phyloP scores from a whole-genome alignment of 1,284 basidiomycete species.

The Cryptococcus deneoformans region DNA sequence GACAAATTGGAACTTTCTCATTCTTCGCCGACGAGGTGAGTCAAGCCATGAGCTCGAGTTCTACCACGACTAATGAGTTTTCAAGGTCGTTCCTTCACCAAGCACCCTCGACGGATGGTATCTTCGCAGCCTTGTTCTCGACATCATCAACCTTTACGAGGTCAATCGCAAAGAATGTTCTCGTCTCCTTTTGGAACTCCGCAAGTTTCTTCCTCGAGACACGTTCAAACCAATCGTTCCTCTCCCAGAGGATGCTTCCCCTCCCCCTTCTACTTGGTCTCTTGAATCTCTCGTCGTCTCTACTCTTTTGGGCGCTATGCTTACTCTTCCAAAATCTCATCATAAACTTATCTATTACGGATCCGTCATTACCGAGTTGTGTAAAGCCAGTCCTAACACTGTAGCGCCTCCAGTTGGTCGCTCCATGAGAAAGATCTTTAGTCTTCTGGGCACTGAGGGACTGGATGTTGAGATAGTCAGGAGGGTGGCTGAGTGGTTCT shows the following conservation, averaged over 20 bases:
- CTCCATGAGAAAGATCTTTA: conserved; percentile 84
- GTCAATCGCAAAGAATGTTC: conserved; percentile 96
- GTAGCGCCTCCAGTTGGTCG: conserved; percentile 96
- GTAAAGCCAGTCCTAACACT: conserved; percentile 84
- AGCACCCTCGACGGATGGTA: conserved; percentile 73
- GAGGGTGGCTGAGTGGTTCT: conserved; percentile 91
- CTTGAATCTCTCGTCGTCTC: conserved; percentile 45
- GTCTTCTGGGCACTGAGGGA: conserved; percentile 63
- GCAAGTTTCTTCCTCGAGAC: conserved; percentile 76
- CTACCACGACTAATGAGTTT: conserved; percentile 2
- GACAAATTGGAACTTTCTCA: conserved; percentile 56
- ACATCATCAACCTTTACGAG: conserved; percentile 88
- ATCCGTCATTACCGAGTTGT: conserved; percentile 86
- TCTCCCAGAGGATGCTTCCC: conserved; percentile 21
- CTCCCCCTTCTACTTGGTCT: conserved; percentile 40
- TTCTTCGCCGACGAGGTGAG: conserved; percentile 78
- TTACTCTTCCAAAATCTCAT: conserved; percentile 72
- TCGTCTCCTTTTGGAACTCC: conserved; percentile 77
- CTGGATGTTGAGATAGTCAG: conserved; percentile 80
- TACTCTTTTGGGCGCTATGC: conserved; percentile 68
- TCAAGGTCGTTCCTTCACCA: conserved; percentile 70
- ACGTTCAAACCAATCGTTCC: conserved; percentile 59
- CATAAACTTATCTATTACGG: conserved; percentile 85
- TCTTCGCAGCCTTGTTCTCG: conserved; percentile 71
- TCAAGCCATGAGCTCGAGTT: conserved; percentile 6